Evolutionary conservation across 2,329 filamentous ascomycete species (phyloP).

Genomic region (Mollisiaceae sp.): DNA sequence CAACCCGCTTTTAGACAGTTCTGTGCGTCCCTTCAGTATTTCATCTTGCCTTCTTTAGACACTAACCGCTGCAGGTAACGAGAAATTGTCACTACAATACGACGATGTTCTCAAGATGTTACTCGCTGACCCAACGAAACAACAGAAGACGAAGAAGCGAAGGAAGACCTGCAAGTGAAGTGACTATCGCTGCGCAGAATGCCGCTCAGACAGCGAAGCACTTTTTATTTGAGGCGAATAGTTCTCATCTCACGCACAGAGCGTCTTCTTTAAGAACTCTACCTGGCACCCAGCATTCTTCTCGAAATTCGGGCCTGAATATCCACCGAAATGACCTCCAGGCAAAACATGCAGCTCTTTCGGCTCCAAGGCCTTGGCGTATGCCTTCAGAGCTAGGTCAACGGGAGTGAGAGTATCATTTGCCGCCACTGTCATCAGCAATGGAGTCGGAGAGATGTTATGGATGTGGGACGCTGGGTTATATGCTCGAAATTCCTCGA

Average conservation of each 20-base stretch:
- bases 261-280: conserved; percentile 38
- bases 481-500: conserved; percentile 39
- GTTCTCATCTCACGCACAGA: conserved; percentile 13
- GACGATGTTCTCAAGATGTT: conserved; percentile 29
- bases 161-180: conserved; percentile 11
- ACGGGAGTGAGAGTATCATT: conserved; percentile 44
- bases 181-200: neutral
- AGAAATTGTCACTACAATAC: conserved; percentile 24
- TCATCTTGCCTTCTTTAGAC: neutral
- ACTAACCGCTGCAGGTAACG: conserved; percentile 9
- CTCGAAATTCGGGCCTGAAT: conserved; percentile 40
- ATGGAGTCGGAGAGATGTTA: conserved; percentile 46
- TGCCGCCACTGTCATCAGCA: conserved; percentile 45
- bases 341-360: conserved; percentile 46
- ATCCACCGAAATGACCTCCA: conserved; percentile 49
- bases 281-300: conserved; percentile 45
- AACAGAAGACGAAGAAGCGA: conserved; percentile 14
- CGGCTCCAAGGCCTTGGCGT: conserved; percentile 45
- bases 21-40: conserved; percentile 15
- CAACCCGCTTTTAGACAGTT: conserved; percentile 22
- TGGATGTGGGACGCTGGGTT: conserved; percentile 42
- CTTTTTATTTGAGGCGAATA: neutral
- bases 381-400: conserved; percentile 45
- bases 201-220: neutral
- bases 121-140: conserved; percentile 19